Base-by-base conservation (phyloP, 306 rosid genomes). In the Prinsepia uniflora region DNA sequence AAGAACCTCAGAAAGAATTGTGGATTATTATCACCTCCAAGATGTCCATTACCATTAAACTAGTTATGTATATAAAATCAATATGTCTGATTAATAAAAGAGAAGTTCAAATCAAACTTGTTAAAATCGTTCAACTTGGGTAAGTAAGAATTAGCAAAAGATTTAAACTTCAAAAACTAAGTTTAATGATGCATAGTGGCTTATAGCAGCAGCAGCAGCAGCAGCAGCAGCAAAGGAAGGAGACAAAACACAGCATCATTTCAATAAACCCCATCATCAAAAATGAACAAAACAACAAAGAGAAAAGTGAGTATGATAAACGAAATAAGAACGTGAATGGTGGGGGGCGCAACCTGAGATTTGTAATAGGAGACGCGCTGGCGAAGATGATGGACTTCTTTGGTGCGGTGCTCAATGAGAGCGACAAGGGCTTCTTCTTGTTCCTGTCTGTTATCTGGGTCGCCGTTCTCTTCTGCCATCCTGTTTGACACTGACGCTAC, bases 371-470 rank as follows among this genome's bases (percentile, higher is more conserved):
- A 20, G 79, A 85, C 4, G 45, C 92, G 95, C 7, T 77, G 82
- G 50, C 81, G 87, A 55, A 87, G 80, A 76, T 84, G 78, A 45
- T 79, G 70, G 47, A 94, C 95, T 87, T 89, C 99, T 53, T 41
- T 71, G 56, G 91, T 79, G 6, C 97, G 97, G 72, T 91, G 96
- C 67, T 94, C 96, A 81, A 91, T 87, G 13, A 94, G 71, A 67
- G 96, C 92, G 5, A 91, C 91, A 71, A 94, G 82, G 46, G 92
- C 88, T 81, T 91, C 96, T 19, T 91, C 99, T 45, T 86, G 95
- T 68, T 89, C 96, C 77, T 84, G 65, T 34, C 77, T 63, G 41
- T 17, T 49, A 41, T 46, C 44, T 30, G 70, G 73, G 42, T 49
- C 39, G 30, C 48, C 72, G 57, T 63, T 56, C 24, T 56, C 70